These are phyloP conservation scores for Castanea mollissima DNA, from an alignment of 306 rosid species.

Conservation along the genomic window DNA sequence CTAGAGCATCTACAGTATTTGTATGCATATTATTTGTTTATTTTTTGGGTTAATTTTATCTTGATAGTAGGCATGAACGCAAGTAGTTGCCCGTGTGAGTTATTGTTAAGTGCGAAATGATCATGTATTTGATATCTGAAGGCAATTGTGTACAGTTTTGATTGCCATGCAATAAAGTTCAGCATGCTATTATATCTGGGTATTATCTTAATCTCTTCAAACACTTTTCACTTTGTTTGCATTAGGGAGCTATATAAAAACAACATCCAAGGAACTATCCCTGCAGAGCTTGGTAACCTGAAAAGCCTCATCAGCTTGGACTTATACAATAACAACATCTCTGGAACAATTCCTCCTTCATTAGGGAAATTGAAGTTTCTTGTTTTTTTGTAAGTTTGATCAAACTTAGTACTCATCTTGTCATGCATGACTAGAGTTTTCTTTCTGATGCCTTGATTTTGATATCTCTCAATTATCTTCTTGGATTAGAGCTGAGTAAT, in stretches of 20 bases:
- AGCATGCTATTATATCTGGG: background rate
- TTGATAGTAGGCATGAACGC: background rate
- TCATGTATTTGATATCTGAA: background rate
- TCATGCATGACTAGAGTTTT: constrained; percentile 7
- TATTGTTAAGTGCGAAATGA: background rate
- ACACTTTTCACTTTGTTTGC: constrained; percentile 14
- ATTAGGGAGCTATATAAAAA: constrained; percentile 89
- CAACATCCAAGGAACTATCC: constrained; percentile 87
- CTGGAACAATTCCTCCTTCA: constrained; percentile 73
- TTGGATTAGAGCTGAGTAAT: background rate
- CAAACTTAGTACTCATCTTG: background rate
- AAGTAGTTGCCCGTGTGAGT: background rate
- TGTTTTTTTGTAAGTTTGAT: constrained; percentile 78
- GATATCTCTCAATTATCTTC: background rate
- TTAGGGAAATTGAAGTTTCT: constrained; percentile 86
- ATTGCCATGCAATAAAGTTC: constrained; percentile 3
- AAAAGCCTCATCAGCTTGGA: constrained; percentile 91
- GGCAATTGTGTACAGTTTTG: background rate
- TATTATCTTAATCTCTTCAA: background rate
- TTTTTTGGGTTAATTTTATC: background rate
- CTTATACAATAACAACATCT: constrained; percentile 82
- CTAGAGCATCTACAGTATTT: constrained; percentile 85
- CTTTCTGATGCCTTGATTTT: constrained; percentile 9
- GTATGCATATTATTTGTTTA: constrained; percentile 40
- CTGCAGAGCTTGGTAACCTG: constrained; percentile 78